A percentile compares a stretch with the other conserved stretches of the same genome.
Conservation (phyloP, 2,329 filamentous ascomycete species). For the Cercospora brassicicola region DNA sequence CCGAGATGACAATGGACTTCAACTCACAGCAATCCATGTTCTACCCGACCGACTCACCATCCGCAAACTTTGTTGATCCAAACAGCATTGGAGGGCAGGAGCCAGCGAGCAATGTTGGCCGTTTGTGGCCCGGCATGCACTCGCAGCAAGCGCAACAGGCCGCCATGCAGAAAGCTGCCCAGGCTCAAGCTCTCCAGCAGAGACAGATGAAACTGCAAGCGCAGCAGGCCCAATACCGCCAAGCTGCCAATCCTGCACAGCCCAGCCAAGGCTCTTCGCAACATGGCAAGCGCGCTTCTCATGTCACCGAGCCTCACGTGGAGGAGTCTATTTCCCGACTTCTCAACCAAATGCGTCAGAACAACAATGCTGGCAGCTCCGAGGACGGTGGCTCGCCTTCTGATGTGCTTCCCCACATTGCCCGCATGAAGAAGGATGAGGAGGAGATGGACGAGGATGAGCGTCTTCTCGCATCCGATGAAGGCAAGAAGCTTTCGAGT, state of each 20-base stretch:
- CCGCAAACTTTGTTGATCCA: constrained; percentile 68
- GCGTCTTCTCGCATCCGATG: constrained; percentile 87
- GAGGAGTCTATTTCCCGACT: constrained; percentile 94
- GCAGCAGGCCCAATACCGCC: constrained; percentile 42
- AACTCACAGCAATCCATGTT: constrained; percentile 59
- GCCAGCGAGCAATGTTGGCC: constrained; percentile 57
- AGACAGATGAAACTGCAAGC: constrained; percentile 51
- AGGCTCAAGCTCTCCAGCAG: constrained; percentile 45
- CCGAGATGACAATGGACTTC: constrained; percentile 69
- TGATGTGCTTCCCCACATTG: constrained; percentile 62
- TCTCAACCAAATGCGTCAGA: constrained; percentile 84
- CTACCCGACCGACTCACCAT: constrained; percentile 51
- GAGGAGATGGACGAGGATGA: constrained; percentile 99
- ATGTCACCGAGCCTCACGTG: constrained; percentile 49
- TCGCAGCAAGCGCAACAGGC: constrained; percentile 72
- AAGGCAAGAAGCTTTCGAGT: constrained; percentile 98
- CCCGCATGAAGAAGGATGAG: constrained; percentile 83
- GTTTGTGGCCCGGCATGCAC: constrained; percentile 91
- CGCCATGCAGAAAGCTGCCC: constrained; percentile 57
- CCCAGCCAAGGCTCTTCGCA: constrained; percentile 35
- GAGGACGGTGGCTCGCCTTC: constrained; percentile 51
- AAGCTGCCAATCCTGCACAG: constrained; percentile 30
- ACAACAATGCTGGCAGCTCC: constrained; percentile 55
- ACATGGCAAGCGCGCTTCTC: constrained; percentile 47
- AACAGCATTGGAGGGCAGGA: constrained; percentile 66